Percentiles rank a stretch among this genome's conserved stretches.
Conservation (phyloP, 352 stramenopile genomes). For the Globisporangium uncinulatum region DNA sequence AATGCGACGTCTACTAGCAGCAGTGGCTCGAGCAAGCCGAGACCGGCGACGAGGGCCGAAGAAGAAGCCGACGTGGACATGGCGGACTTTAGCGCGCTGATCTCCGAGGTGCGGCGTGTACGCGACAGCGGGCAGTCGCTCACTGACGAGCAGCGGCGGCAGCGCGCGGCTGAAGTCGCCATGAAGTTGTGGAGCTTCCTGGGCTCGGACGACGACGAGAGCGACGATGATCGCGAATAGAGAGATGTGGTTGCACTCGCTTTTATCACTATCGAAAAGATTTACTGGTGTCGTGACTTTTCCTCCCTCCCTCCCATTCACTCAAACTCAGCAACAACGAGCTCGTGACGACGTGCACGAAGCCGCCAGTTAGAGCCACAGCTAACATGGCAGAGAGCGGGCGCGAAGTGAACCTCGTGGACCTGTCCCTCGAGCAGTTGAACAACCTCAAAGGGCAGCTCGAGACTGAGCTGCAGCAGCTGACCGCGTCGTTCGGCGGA, state of each 20-base stretch:
- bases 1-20: not conserved
- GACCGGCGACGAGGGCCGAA: not conserved
- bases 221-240: constrained; percentile 19
- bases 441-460: constrained; percentile 88
- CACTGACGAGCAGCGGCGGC: constrained; percentile 54
- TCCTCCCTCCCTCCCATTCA: not conserved
- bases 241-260: not conserved
- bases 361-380: not conserved
- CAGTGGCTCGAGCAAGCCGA: not conserved
- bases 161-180: constrained; percentile 63
- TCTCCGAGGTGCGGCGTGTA: constrained; percentile 63
- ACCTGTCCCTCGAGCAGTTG: constrained; percentile 92
- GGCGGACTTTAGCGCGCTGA: constrained; percentile 50
- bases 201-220: constrained; percentile 40
- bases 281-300: not conserved
- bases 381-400: constrained; percentile 34
- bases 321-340: not conserved
- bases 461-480: constrained; percentile 78
- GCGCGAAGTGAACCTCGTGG: constrained; percentile 68
- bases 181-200: constrained; percentile 76
- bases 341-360: not conserved
- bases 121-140: constrained; percentile 45
- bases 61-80: constrained; percentile 50
- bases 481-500: constrained; percentile 59
- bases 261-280: not conserved